phyloP scores from a whole-genome alignment of 75 land plant species.

The Selaginella tamariscina region DNA sequence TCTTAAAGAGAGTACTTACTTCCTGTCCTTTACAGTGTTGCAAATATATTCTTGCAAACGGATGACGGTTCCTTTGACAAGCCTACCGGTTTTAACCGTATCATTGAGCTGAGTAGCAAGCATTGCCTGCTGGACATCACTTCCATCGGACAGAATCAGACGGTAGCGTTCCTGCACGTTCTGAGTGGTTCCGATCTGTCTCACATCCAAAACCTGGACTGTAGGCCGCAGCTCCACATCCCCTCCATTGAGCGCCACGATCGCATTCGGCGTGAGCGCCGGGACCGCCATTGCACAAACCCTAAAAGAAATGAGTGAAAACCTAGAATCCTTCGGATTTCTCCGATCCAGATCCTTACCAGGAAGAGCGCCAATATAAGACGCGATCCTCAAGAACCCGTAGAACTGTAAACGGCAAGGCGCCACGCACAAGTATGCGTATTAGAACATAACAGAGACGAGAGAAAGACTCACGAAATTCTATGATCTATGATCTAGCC shows the following conservation, averaged over 20 bases:
- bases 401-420: no score
- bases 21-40: conserved; percentile 54
- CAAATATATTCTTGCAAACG: conserved; percentile 46
- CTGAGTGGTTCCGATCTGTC: conserved; percentile 44
- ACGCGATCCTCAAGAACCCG: no score
- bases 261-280: conserved; percentile 48
- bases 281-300: background rate
- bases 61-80: conserved; percentile 60
- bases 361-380: no score
- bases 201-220: conserved; percentile 46
- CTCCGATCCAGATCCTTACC: no score
- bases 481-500: no score
- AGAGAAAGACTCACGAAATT: no score
- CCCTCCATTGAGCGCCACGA: conserved; percentile 35
- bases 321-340: no score
- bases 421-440: no score
- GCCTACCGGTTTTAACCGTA: conserved; percentile 32
- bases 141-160: conserved; percentile 58
- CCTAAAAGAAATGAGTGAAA: no score
- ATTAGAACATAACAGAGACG: no score
- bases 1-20: conserved; percentile 35
- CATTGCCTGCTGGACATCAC: conserved; percentile 68
- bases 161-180: conserved; percentile 45
- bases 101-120: conserved; percentile 71
- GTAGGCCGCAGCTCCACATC: conserved; percentile 42